Percentiles rank a stretch among this genome's conserved stretches.
Conservation (phyloP, 1,139 yeast species). For the Candida dubliniensis region DNA sequence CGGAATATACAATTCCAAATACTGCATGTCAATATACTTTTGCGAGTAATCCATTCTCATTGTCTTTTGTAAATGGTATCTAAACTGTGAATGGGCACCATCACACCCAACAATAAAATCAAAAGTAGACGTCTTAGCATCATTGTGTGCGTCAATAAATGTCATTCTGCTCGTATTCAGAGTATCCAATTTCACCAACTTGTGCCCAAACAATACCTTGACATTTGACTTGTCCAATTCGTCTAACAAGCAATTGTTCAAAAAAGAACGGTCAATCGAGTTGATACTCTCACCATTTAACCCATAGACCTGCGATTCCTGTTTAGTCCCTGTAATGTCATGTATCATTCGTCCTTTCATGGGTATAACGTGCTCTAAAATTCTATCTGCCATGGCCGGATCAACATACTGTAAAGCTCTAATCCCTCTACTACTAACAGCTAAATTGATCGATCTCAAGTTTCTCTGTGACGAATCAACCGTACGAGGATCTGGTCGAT, state of each 20-base stretch:
- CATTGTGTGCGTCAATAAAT: conserved; percentile 14
- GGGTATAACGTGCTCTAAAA: conserved; percentile 67
- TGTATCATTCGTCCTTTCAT: conserved; percentile 93
- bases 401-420: conserved; percentile 66
- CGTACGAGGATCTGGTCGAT: conserved; percentile 40
- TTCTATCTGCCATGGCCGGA: conserved; percentile 52
- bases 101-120: conserved; percentile 81
- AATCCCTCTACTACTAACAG: conserved; percentile 83
- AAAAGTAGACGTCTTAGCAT: conserved; percentile 28
- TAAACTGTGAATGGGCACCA: conserved; percentile 77
- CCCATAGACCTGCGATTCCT: conserved; percentile 74
- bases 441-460: conserved; percentile 77
- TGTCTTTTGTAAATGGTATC: conserved; percentile 66
- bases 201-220: conserved; percentile 55
- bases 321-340: conserved; percentile 56
- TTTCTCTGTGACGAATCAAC: conserved; percentile 27
- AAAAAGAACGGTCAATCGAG: conserved; percentile 74
- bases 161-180: conserved; percentile 13
- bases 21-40: conserved; percentile 81
- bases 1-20: conserved; percentile 76
- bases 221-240: conserved; percentile 54
- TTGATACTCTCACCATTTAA: conserved; percentile 83
- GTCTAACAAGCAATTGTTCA: conserved; percentile 64
- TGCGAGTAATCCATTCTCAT: conserved; percentile 72
- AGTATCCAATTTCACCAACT: conserved; percentile 42